These are phyloP conservation scores for Paecilomyces dactylethromorphus DNA, from an alignment of 2,329 filamentous ascomycete species.

Conservation along the genomic window DNA sequence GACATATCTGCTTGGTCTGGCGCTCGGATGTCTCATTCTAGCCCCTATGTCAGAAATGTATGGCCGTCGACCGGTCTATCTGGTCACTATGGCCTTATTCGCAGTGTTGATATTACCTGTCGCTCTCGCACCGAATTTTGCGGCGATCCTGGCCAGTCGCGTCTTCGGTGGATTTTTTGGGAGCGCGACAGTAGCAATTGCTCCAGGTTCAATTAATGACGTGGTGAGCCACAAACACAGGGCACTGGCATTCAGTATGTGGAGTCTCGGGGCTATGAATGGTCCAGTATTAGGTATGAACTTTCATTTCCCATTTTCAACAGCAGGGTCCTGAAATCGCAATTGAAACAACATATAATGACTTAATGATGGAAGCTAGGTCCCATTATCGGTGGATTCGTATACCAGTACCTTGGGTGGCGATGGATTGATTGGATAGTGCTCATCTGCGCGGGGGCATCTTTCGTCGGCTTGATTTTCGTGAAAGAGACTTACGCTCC, in stretches of 20 bases:
- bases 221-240: slow-evolving; percentile 67
- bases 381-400: slow-evolving; percentile 31
- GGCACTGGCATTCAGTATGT: slow-evolving; percentile 70
- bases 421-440: slow-evolving; percentile 74
- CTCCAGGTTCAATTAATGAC: slow-evolving; percentile 70
- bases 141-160: not conserved
- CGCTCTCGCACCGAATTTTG: slow-evolving; percentile 44
- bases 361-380: not conserved
- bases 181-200: slow-evolving; percentile 67
- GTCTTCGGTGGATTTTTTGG: slow-evolving; percentile 45
- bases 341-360: not conserved
- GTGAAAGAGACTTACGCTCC: slow-evolving; percentile 68
- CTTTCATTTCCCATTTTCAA: slow-evolving; percentile 6
- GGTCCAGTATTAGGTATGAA: slow-evolving; percentile 41
- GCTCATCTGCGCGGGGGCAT: slow-evolving; percentile 59
- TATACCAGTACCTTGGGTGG: slow-evolving; percentile 56
- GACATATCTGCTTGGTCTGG: slow-evolving; percentile 66
- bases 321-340: slow-evolving; percentile 29
- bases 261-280: slow-evolving; percentile 71
- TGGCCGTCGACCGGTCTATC: slow-evolving; percentile 47
- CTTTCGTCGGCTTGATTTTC: slow-evolving; percentile 50
- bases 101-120: slow-evolving; percentile 60
- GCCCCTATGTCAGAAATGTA: slow-evolving; percentile 50
- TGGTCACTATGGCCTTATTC: slow-evolving; percentile 55
- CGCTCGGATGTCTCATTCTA: slow-evolving; percentile 57